Percentiles rank a stretch among this genome's conserved stretches.
phyloP scores from a whole-genome alignment of 768 basidiomycete genomes.

The Lactarius psammicola region DNA sequence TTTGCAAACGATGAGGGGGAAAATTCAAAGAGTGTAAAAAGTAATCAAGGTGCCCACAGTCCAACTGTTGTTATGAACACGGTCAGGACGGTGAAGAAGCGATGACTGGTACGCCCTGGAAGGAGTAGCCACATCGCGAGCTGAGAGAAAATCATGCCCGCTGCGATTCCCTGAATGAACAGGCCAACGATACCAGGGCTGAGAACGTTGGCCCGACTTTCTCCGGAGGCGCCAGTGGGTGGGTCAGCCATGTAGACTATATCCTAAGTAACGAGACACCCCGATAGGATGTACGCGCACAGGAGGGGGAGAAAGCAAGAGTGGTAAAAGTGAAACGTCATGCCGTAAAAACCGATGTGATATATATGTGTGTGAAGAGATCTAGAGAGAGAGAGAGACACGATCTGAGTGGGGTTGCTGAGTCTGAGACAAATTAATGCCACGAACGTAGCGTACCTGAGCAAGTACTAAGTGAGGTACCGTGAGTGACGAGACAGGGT shows the following conservation, averaged over 20 bases:
- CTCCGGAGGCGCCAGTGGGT: not conserved
- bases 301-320: not conserved
- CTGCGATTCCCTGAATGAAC: constrained; percentile 13
- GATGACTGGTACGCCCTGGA: not conserved
- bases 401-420: not conserved
- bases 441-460: not conserved
- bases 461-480: not conserved
- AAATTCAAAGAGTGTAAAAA: not conserved
- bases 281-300: too few relatives aligned
- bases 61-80: constrained; percentile 7
- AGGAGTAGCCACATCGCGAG: constrained; percentile 1
- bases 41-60: not conserved
- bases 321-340: not conserved
- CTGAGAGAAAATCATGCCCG: constrained; percentile 8
- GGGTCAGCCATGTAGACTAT: not conserved
- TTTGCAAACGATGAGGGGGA: not conserved
- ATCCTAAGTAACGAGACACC: not conserved
- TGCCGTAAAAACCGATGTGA: not conserved
- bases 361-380: not conserved
- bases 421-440: not conserved
- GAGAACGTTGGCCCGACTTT: not conserved
- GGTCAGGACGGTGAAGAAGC: not conserved
- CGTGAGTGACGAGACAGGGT: not conserved
- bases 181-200: constrained; percentile 11
- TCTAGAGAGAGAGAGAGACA: too few relatives aligned